Evolutionary conservation across 108 stramenopile genomes (phyloP).

Genomic region (Mediolabrus comicus): DNA sequence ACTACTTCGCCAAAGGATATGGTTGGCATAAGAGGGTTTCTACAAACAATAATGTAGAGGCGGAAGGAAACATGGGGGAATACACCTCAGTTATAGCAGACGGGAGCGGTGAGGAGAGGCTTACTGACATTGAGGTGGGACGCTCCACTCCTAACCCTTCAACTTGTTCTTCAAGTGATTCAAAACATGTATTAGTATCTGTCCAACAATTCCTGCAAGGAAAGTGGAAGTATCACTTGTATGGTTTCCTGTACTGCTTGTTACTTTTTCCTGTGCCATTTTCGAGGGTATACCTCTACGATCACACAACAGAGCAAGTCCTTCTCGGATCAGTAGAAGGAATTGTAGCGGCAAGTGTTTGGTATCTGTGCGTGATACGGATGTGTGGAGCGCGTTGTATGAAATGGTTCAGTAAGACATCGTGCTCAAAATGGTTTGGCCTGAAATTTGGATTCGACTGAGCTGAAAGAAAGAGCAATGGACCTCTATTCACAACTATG

Average conservation of each 20-base stretch:
- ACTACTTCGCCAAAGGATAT: constrained; percentile 12
- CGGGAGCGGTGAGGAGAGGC: background rate
- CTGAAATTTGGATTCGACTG: background rate
- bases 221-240: constrained; percentile 23
- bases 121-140: background rate
- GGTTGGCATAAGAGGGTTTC: constrained; percentile 8
- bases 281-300: constrained; percentile 39
- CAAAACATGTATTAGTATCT: background rate
- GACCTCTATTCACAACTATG: background rate
- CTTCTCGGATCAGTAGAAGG: constrained; percentile 28
- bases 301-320: constrained; percentile 35
- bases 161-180: background rate
- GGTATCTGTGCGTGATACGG: constrained; percentile 31
- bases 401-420: background rate
- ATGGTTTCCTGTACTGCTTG: constrained; percentile 13
- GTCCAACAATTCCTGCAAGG: background rate
- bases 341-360: constrained; percentile 1
- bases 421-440: background rate
- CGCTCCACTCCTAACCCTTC: background rate
- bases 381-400: background rate
- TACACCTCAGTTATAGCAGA: background rate
- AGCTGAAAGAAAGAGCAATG: background rate
- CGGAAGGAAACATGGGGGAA: background rate
- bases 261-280: constrained; percentile 36
- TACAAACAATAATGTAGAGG: background rate